phyloP scores from a whole-genome alignment of 129 eudicot species.

The Helianthus tuberosus region DNA sequence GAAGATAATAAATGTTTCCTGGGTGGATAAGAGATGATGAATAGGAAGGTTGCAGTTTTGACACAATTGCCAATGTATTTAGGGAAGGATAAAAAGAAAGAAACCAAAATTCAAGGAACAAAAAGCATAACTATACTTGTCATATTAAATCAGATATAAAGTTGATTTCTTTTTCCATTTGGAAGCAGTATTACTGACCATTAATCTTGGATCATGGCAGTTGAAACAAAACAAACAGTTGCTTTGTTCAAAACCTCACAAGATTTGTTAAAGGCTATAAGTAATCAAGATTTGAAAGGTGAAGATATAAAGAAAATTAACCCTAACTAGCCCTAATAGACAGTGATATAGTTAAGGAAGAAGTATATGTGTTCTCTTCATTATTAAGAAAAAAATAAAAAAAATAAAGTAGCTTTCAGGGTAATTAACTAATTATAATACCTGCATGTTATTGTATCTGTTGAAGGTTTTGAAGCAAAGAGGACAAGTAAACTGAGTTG shows the following conservation, averaged over 20 bases:
- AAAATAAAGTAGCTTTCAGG: neutral
- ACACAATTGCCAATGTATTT: slow-evolving; percentile 53
- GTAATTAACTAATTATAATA: slow-evolving; percentile 17
- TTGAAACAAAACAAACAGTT: slow-evolving; percentile 47
- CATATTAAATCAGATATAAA: slow-evolving; percentile 63
- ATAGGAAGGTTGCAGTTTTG: slow-evolving; percentile 33
- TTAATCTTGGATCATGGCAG: slow-evolving; percentile 36
- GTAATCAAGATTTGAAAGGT: slow-evolving; percentile 16
- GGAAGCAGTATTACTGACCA: slow-evolving; percentile 40
- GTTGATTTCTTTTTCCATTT: slow-evolving; percentile 31
- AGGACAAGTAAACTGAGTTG: slow-evolving; percentile 93
- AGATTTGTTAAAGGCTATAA: neutral
- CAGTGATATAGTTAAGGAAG: slow-evolving; percentile 29
- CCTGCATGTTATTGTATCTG: slow-evolving; percentile 99
- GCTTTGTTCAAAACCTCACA: slow-evolving; percentile 52
- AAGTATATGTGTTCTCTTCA: no score
- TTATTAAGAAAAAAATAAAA: neutral
- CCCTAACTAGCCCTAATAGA: slow-evolving; percentile 38
- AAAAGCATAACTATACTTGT: slow-evolving; percentile 62
- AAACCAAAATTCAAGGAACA: slow-evolving; percentile 71
- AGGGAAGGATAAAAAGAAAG: slow-evolving; percentile 8
- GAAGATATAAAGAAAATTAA: slow-evolving; percentile 25
- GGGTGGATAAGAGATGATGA: slow-evolving; percentile 10
- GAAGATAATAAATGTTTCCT: slow-evolving; percentile 35
- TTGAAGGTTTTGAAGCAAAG: slow-evolving; percentile 95